Evolutionary conservation across 176 grass and related monocot species (phyloP), one percentile per base, ranked within the genome.

Genomic region (Paspalum vaginatum): DNA sequence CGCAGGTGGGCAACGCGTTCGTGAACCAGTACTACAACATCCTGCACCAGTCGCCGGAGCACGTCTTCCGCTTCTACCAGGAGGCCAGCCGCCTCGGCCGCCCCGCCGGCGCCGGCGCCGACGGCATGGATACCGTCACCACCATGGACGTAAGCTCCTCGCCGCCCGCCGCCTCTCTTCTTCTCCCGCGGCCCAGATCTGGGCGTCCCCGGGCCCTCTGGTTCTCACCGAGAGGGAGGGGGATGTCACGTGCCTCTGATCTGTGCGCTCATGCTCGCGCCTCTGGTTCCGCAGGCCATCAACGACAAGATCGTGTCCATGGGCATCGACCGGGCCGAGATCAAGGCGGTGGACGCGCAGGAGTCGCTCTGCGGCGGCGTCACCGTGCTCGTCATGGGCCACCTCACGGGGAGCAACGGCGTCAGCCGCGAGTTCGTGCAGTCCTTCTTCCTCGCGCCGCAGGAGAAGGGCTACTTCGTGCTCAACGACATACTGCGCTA

Each of bases 11-110:
- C 26, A 93, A 99, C 87, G 97, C 97, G 49, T 99, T 99, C 68
- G 97, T 99, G 51, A 79, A 95, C 21, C 97, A 99, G 82, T 99
- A 99, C 83, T 99, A 96, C 85, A 91, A 89, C 81, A 96, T 99
- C 73, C 91, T 99, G 42, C 97, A 96, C 88, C 89, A 93, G 76
- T 93, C 97, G 67, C 97, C 97, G 52, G 88, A 95, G 68, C 83
- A 90, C 79, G 91, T 99, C 41, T 79, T 81, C 91, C 90, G 91
- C 78, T 99, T 99, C 79, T 99, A 99, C 89, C 97, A 99, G 88
- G 97, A 99, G 45, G 72, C 76, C 16, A 96, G 93, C 87, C 92
- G 85, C 79, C 89, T 99, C 56, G 97, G 93, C 40, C 88, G 97
- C 45, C 93, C 91, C 52, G 51, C 65, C 17, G 58, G 43, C 43